Base-by-base conservation (phyloP, 805 yeast species). In the Osmozyma mogii region DNA sequence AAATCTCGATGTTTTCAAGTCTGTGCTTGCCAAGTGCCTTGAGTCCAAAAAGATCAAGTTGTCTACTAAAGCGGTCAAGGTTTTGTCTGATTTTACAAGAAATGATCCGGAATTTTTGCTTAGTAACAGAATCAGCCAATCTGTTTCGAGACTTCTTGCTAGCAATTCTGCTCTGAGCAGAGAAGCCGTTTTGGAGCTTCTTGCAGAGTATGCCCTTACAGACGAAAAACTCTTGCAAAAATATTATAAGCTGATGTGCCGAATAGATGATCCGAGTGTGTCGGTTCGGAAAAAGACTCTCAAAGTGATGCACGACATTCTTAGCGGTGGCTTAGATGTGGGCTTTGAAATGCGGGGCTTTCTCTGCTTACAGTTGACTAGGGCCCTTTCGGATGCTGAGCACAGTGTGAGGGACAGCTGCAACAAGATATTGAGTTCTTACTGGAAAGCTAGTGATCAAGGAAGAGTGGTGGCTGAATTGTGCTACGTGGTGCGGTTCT, bases 81-180 rank as follows among this genome's bases (percentile, higher is more conserved):
- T 75, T 24, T 53, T 85, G 11, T 65, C 87, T 0, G 45, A 61
- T 9, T 44, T 85, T 11, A 63, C 80, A 3, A 61, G 63, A 6
- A 61, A 61, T 17, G 80, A 81, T 28, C 65, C 75, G 1, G 34
- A 56, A 0, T 54, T 84, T 14, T 50, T 83, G 25, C 47, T 61
- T 1, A 55, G 68, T 2, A 66, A 75, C 1, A 54, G 56, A 7
- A 68, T 84, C 5, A 75, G 67, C 38, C 54, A 54, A 2, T 63
- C 81, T 0, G 58, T 85, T 3, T 56, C 72, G 1, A 57, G 51
- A 7, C 56, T 75, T 26, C 53, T 85, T 22, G 52, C 47, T 4
- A 89, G 81, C 37, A 45, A 68, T 0, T 81, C 85, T 2, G 75
- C 94, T 0, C 67, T 78, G 22, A 89, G 84, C 0, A 66, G 85